phyloP scores from a whole-genome alignment of 495 filamentous ascomycete species.

The Lasiosphaeria miniovina region DNA sequence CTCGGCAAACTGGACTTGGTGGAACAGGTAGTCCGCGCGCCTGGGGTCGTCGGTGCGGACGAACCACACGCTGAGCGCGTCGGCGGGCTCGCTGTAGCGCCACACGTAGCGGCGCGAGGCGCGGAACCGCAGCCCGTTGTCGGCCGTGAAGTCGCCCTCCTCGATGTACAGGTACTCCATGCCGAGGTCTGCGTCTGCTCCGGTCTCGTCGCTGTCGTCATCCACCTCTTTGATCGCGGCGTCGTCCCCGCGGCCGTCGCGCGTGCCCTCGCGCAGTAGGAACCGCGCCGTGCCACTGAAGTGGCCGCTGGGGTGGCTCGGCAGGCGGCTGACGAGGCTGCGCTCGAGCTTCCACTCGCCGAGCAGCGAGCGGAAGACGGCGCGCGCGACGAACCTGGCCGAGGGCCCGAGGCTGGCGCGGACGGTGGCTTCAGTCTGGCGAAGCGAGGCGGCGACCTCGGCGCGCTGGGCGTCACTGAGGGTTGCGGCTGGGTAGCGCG shows the following conservation, averaged over 20 bases:
- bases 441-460: conserved; percentile 28
- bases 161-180: conserved; percentile 69
- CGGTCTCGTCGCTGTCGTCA: too few relatives aligned
- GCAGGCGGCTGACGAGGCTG: conserved; percentile 42
- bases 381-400: conserved; percentile 52
- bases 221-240: conserved; percentile 15
- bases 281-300: conserved; percentile 63
- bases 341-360: conserved; percentile 65
- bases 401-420: conserved; percentile 31
- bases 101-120: conserved; percentile 55
- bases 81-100: conserved; percentile 52
- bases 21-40: conserved; percentile 65
- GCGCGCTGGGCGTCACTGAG: conserved; percentile 16
- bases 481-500: conserved; percentile 35
- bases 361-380: conserved; percentile 70
- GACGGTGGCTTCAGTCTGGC: conserved; percentile 32
- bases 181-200: conserved; percentile 34
- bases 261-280: conserved; percentile 52
- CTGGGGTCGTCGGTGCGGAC: conserved; percentile 54
- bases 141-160: conserved; percentile 54
- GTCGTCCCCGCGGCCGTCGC: conserved; percentile 42
- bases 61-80: conserved; percentile 66
- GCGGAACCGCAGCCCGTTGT: conserved; percentile 43
- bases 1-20: conserved; percentile 47
- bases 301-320: conserved; percentile 55